Conservation (phyloP, 306 rosid genomes). For the Prunus kanzakura region DNA sequence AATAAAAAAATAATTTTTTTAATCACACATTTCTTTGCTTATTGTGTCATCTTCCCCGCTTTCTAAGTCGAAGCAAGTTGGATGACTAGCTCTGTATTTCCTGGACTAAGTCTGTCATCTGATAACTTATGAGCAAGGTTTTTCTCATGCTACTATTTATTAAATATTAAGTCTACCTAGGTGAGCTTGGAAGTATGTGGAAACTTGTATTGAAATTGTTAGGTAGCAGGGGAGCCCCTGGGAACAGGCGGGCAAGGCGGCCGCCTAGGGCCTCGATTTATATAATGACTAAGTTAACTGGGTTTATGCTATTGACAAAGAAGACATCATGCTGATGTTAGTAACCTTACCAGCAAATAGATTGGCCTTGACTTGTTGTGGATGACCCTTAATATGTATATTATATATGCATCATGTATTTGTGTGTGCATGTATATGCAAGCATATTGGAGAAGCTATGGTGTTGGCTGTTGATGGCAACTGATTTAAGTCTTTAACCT, state of each 20-base stretch:
- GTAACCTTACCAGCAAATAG: not conserved
- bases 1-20: not conserved
- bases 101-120: not conserved
- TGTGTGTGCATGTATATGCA: not conserved
- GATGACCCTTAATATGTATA: not conserved
- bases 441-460: not conserved
- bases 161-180: not conserved
- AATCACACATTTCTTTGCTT: not conserved
- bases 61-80: not conserved
- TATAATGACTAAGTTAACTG: not conserved
- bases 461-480: not conserved
- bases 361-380: not conserved
- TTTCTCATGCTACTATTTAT: not conserved
- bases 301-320: not conserved
- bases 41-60: not conserved
- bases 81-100: not conserved
- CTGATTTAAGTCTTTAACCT: constrained; percentile 14
- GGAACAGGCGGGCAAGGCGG: too few species aligned
- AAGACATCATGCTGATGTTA: not conserved
- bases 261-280: too few species aligned
- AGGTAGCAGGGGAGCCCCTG: not conserved
- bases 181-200: not conserved
- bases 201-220: not conserved
- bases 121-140: not conserved
- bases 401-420: not conserved